Evolutionary conservation across 805 yeast genomes (phyloP).

Genomic region (Wickerhamiella bombiphila): DNA sequence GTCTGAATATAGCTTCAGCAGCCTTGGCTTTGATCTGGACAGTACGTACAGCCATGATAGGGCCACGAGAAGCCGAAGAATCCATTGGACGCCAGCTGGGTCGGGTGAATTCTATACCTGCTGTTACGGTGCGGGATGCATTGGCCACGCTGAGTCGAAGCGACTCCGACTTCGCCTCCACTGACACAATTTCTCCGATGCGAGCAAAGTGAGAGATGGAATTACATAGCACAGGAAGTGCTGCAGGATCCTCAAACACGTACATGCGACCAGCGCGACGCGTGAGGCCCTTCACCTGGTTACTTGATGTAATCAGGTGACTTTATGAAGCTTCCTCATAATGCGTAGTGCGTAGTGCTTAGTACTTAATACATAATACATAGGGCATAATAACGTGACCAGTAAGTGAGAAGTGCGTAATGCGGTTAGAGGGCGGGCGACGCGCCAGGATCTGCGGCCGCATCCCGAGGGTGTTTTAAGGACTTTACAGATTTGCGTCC

Average conservation of each 20-base stretch:
- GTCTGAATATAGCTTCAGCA: constrained; percentile 12
- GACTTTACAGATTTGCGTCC: no score
- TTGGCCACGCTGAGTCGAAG: constrained; percentile 11
- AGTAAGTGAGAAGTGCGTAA: no score
- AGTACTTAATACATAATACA: no score
- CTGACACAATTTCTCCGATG: not conserved
- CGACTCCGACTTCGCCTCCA: constrained; percentile 8
- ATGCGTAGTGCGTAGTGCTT: no score
- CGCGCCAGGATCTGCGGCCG: no score
- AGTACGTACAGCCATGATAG: constrained; percentile 1
- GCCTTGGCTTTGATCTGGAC: constrained; percentile 15
- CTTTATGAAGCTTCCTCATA: no score
- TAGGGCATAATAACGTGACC: no score
- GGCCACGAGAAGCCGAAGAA: not conserved
- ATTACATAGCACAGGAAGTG: not conserved
- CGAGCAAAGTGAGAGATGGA: constrained; percentile 1
- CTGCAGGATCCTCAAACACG: constrained; percentile 1
- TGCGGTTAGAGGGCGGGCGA: no score
- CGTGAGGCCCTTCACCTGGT: no score
- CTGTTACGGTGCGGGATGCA: constrained; percentile 15
- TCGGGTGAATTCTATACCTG: constrained; percentile 7
- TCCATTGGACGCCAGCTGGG: constrained; percentile 1
- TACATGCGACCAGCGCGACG: constrained; percentile 1
- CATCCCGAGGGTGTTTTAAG: no score
- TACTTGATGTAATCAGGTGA: no score